Evolutionary conservation across 805 yeast species (phyloP), one percentile per base, ranked within the genome.

Genomic region (Metschnikowia gelsemii): DNA sequence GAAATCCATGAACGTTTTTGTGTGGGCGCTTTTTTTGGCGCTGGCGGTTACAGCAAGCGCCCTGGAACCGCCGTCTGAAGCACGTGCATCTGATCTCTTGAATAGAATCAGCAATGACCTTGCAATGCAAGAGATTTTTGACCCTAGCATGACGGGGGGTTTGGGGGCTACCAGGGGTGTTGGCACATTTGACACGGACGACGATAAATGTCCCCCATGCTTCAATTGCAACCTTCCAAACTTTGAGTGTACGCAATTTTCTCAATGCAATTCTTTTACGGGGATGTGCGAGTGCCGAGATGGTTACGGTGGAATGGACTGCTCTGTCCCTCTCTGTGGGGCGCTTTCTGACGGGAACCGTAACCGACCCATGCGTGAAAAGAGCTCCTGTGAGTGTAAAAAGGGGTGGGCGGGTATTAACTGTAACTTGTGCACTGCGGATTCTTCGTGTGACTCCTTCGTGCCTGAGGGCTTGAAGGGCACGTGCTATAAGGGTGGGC

Each of bases 401-500:
- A 73, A 72, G 3, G 99, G 99, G 3, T 93, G 99, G 99, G 68
- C 71, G 4, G 98, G 99, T 32, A 84, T 93, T 57, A 93, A 93
- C 58, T 93, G 99, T 73, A 93, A 86, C 56, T 63, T 93, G 59
- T 93, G 99, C 64, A 67, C 72, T 18, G 58, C 61, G 4, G 95
- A 93, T 59, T 61, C 71, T 2, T 84, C 82, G 2, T 93, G 99
- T 67, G 86, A 87, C 59, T 68, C 85, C 0, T 85, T 93, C 54
- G 79, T 91, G 80, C 98, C 98, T 1, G 89, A 81, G 29, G 86
- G 85, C 2, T 63, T 88, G 41, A 69, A 76, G 44, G 99, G 98
- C 8, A 87, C 95, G 0, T 93, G 99, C 62, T 91, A 89, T 63
- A 76, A 80, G 47, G 78, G 84, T 8, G 99, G 98, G 14, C 76